phyloP scores from a whole-genome alignment of 495 filamentous ascomycete genomes.

The Hyaloscypha variabilis region DNA sequence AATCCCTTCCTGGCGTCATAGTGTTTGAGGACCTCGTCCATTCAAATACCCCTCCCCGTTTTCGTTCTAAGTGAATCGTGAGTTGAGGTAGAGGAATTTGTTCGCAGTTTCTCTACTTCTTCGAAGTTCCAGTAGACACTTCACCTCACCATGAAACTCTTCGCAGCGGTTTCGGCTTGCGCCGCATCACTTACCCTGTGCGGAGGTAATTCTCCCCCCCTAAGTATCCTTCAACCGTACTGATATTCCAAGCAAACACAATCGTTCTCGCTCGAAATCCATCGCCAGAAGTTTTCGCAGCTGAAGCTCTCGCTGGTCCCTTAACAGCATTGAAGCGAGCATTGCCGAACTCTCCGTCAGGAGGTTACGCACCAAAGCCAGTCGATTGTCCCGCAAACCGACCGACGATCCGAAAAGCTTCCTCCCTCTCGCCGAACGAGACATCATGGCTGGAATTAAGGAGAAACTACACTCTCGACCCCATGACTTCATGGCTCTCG shows the following conservation, averaged over 20 bases:
- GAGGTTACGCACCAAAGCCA: slow-evolving; percentile 54
- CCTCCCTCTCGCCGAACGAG: slow-evolving; percentile 65
- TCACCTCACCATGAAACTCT: slow-evolving; percentile 1
- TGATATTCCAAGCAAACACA: slow-evolving; percentile 14
- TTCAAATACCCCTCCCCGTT: not conserved
- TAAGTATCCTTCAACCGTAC: not conserved
- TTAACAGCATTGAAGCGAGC: slow-evolving; percentile 23
- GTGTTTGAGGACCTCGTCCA: not conserved
- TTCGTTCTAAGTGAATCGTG: no score
- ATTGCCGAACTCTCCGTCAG: slow-evolving; percentile 53
- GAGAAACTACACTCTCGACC: slow-evolving; percentile 39
- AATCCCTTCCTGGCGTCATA: not conserved
- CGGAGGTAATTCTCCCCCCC: slow-evolving; percentile 11
- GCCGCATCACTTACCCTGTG: slow-evolving; percentile 3
- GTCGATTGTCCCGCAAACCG: slow-evolving; percentile 53
- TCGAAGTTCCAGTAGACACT: not conserved
- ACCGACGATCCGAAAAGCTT: slow-evolving; percentile 55
- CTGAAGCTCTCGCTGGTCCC: slow-evolving; percentile 21
- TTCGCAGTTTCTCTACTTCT: not conserved
- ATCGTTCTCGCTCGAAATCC: slow-evolving; percentile 27
- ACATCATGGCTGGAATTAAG: slow-evolving; percentile 63
- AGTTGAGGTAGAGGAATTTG: no score
- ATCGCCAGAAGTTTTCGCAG: slow-evolving; percentile 20
- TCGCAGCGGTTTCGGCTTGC: not conserved
- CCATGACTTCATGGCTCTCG: slow-evolving; percentile 56